These are phyloP conservation scores for Agaricales sp. DNA, from an alignment of 1,284 basidiomycete genomes.

Conservation along the genomic window DNA sequence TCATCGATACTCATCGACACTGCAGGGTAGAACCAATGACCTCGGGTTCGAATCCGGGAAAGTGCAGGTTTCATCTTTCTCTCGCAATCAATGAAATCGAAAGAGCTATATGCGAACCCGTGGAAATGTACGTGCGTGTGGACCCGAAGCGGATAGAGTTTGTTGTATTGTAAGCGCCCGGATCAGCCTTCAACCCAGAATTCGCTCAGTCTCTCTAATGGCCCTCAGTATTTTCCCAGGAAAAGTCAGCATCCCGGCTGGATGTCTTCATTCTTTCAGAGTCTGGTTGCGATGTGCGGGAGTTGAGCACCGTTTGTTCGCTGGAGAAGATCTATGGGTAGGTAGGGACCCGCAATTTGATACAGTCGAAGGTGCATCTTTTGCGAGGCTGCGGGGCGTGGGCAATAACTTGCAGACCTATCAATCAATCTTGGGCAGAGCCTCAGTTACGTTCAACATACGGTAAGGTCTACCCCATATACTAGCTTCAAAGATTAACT, in stretches of 20 bases:
- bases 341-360: conserved; percentile 50
- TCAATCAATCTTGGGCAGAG: conserved; percentile 38
- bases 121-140: conserved; percentile 31
- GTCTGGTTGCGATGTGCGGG: conserved; percentile 45
- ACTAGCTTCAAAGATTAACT: conserved; percentile 4
- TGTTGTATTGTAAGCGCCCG: conserved; percentile 41
- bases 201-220: not conserved
- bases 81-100: conserved; percentile 42
- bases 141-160: conserved; percentile 44
- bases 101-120: conserved; percentile 35
- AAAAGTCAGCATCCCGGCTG: conserved; percentile 35
- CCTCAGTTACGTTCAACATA: conserved; percentile 39
- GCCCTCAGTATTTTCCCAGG: conserved; percentile 45
- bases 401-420: conserved; percentile 36
- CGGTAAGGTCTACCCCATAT: conserved; percentile 22
- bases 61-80: conserved; percentile 41
- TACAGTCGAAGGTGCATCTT: conserved; percentile 40
- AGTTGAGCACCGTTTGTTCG: conserved; percentile 47
- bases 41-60: conserved; percentile 18
- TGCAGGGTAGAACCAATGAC: not conserved
- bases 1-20: not conserved
- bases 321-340: conserved; percentile 48
- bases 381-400: conserved; percentile 32
- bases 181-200: conserved; percentile 1
- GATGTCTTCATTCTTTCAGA: conserved; percentile 39